Percentiles rank a stretch among this genome's conserved stretches.
phyloP scores from a whole-genome alignment of 257 asterid genomes.

The Paraleonurus japonicus region DNA sequence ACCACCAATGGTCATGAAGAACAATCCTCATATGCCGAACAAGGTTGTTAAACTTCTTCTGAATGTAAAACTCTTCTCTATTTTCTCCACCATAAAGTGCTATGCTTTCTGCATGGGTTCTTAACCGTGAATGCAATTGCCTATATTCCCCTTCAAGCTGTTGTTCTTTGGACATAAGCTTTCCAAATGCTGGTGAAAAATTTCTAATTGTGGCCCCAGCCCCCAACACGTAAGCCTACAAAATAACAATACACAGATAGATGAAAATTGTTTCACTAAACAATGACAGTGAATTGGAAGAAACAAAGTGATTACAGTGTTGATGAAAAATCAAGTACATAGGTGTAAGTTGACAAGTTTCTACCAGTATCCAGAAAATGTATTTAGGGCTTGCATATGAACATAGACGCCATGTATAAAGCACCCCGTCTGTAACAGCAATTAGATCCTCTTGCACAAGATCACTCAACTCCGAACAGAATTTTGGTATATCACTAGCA shows the following conservation, averaged over 20 bases:
- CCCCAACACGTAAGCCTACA: slow-evolving; percentile 94
- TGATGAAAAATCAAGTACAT: slow-evolving; percentile 11
- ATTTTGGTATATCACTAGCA: slow-evolving; percentile 96
- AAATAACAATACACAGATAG: slow-evolving; percentile 29
- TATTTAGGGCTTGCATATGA: slow-evolving; percentile 99
- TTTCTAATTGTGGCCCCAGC: slow-evolving; percentile 87
- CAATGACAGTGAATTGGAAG: slow-evolving; percentile 8
- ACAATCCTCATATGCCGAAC: slow-evolving; percentile 84
- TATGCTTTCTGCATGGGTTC: slow-evolving; percentile 99
- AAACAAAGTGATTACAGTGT: slow-evolving; percentile 8
- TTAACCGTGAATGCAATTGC: slow-evolving; percentile 91
- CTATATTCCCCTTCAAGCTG: slow-evolving; percentile 98
- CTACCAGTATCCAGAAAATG: slow-evolving; percentile 90
- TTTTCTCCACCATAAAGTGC: slow-evolving; percentile 96
- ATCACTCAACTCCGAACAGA: slow-evolving; percentile 96
- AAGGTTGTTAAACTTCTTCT: slow-evolving; percentile 74
- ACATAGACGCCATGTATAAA: slow-evolving; percentile 97
- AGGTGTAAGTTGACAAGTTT: slow-evolving; percentile 21
- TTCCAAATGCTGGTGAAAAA: slow-evolving; percentile 93
- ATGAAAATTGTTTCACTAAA: slow-evolving; percentile 20
- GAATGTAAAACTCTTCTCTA: slow-evolving; percentile 92
- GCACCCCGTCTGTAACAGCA: slow-evolving; percentile 89
- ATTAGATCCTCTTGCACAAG: slow-evolving; percentile 94
- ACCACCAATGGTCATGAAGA: slow-evolving; percentile 99
- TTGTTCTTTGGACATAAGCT: slow-evolving; percentile 88